Evolutionary conservation across 192 early-diverging fungal species (phyloP), one percentile per base, ranked within the genome.

Genomic region (Umbelopsis sp.): DNA sequence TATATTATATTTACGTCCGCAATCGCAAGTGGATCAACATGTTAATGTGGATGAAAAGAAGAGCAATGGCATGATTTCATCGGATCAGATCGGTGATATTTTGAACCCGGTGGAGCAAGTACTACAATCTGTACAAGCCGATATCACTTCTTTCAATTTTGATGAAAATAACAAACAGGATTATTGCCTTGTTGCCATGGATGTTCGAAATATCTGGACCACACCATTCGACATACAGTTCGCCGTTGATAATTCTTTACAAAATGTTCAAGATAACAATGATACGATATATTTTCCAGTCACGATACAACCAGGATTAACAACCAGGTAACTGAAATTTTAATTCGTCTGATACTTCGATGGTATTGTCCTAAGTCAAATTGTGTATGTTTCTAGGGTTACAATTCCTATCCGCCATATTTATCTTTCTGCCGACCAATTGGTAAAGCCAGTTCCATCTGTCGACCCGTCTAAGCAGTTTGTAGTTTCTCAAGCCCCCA

Each of bases 161-260:
- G 22, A 59, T 16, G 65, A 50, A 0, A 32, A 69, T 49, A 83
- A 77, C 52, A 78, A 79, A 69, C 80, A 85, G 52, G 88, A 93
- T 32, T 91, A 88, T 51, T 95, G 88, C 81, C 65, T 95, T 29
- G 75, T 94, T 26, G 93, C 91, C 9, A 73, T 95, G 81, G 93
- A 95, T 83, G 75, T 95, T 26, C 75, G 86, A 47, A 95, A 95
- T 74, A 72, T 84, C 16, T 92, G 91, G 89, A 87, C 82, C 7
- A 74, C 86, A 17, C 85, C 90, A 20, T 93, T 95, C 71, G 89
- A 95, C 51, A 84, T 94, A 25, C 73, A 75, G 0, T 91, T 94
- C 83, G 79, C 85, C 26, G 81, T 93, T 45, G 86, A 86, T 80
- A 90, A 94, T 74, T 84, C 81, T 80, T 70, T 66, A 31, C 70